phyloP scores from a whole-genome alignment of 495 filamentous ascomycete genomes.

The Penicillium egyptiacum region DNA sequence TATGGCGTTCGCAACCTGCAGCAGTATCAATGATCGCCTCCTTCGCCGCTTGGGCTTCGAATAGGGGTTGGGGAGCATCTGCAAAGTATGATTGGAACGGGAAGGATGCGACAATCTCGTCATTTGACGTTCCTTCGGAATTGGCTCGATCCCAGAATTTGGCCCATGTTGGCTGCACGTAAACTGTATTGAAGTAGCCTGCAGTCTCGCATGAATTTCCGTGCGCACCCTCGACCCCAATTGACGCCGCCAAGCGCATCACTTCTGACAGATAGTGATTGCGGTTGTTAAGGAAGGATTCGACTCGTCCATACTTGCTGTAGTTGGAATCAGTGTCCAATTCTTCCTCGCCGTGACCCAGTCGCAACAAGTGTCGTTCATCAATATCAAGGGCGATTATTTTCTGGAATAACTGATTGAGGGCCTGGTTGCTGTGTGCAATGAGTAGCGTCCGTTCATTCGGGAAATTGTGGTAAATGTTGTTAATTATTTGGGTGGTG shows the following conservation, averaged over 20 bases:
- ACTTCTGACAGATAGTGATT: slow-evolving; percentile 79
- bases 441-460: slow-evolving; percentile 87
- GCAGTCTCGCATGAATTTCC: slow-evolving; percentile 95
- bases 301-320: slow-evolving; percentile 93
- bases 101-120: slow-evolving; percentile 71
- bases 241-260: slow-evolving; percentile 75
- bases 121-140: slow-evolving; percentile 49
- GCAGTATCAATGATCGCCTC: slow-evolving; percentile 75
- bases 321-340: slow-evolving; percentile 82
- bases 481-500: slow-evolving; percentile 97
- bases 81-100: slow-evolving; percentile 90
- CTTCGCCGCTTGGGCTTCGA: slow-evolving; percentile 60
- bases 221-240: slow-evolving; percentile 86
- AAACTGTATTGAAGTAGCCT: slow-evolving; percentile 92
- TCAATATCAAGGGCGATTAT: slow-evolving; percentile 94
- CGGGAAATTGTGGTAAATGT: slow-evolving; percentile 98
- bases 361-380: slow-evolving; percentile 85
- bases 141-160: slow-evolving; percentile 70
- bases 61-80: slow-evolving; percentile 82
- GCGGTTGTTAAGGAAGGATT: slow-evolving; percentile 91
- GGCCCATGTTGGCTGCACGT: slow-evolving; percentile 83
- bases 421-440: slow-evolving; percentile 94
- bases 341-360: slow-evolving; percentile 95
- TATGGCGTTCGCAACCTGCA: slow-evolving; percentile 85
- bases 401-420: slow-evolving; percentile 99